phyloP scores from a whole-genome alignment of 2,329 filamentous ascomycete species.

The Graphiopsis chlorocephala region DNA sequence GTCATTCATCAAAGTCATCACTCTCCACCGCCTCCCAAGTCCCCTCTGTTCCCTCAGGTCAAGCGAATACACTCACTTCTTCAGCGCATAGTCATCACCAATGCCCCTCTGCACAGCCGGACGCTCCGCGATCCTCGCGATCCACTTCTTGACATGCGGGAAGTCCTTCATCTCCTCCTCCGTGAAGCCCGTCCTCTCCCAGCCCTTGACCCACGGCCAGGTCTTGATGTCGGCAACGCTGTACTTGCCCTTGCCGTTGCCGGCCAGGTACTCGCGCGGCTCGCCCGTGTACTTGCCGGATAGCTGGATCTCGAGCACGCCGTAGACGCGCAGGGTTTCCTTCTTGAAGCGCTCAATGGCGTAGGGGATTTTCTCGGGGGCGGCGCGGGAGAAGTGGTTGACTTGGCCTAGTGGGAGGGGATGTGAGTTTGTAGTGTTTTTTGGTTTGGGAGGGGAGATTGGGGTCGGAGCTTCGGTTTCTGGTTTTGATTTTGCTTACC shows the following conservation, averaged over 20 bases:
- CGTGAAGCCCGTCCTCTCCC: slow-evolving; percentile 43
- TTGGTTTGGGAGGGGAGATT: neutral
- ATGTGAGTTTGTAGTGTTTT: neutral
- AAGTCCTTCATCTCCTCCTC: slow-evolving; percentile 51
- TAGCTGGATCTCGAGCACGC: slow-evolving; percentile 55
- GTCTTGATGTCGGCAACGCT: slow-evolving; percentile 51
- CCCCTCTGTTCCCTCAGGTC: neutral
- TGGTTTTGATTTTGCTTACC: slow-evolving; percentile 22
- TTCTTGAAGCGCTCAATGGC: slow-evolving; percentile 53
- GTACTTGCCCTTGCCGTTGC: slow-evolving; percentile 55
- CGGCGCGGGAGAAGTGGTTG: slow-evolving; percentile 46
- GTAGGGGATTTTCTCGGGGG: slow-evolving; percentile 48
- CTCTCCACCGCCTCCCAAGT: neutral
- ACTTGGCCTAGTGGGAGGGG: slow-evolving; percentile 33
- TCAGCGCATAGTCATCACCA: slow-evolving; percentile 35
- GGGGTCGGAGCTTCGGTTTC: neutral
- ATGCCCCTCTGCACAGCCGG: slow-evolving; percentile 49
- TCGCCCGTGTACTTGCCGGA: slow-evolving; percentile 51
- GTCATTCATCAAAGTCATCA: neutral
- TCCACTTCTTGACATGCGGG: slow-evolving; percentile 53
- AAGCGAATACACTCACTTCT: slow-evolving; percentile 22
- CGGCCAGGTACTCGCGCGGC: slow-evolving; percentile 52
- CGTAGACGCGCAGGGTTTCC: slow-evolving; percentile 52
- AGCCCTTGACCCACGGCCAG: slow-evolving; percentile 50
- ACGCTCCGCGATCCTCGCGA: slow-evolving; percentile 50